Conservation (phyloP, 352 stramenopile species). For the Pilasporangium apinafurcum region DNA sequence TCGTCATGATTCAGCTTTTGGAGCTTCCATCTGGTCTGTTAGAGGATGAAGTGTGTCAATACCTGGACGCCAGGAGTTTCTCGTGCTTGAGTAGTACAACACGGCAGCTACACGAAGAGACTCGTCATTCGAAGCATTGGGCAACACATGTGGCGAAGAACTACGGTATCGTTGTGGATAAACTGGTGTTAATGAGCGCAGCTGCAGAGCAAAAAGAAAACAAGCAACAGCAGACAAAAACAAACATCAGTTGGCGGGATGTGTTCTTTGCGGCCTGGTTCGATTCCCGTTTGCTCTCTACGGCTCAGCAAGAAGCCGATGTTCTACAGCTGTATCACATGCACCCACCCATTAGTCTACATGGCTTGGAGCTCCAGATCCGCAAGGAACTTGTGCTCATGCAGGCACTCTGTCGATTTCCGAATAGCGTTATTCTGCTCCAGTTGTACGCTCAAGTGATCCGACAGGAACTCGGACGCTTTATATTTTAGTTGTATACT, state of each 20-base stretch:
- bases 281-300: constrained; percentile 19
- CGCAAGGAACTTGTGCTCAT: constrained; percentile 61
- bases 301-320: constrained; percentile 17
- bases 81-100: constrained; percentile 25
- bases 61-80: constrained; percentile 32
- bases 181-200: not conserved
- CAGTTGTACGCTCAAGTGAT: constrained; percentile 46
- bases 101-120: constrained; percentile 22
- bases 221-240: not conserved
- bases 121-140: constrained; percentile 28
- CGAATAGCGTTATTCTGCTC: constrained; percentile 34
- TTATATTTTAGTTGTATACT: not conserved
- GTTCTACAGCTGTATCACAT: constrained; percentile 28
- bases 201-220: not conserved
- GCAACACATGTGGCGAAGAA: constrained; percentile 22
- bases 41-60: constrained; percentile 33
- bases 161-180: constrained; percentile 32
- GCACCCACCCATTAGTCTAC: constrained; percentile 18
- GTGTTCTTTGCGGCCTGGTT: constrained; percentile 35
- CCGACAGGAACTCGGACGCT: constrained; percentile 15
- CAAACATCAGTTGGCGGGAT: constrained; percentile 26
- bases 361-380: constrained; percentile 23
- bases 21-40: constrained; percentile 27
- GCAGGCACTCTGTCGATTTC: constrained; percentile 41
- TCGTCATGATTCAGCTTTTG: constrained; percentile 12